Conservation (phyloP, 2,329 filamentous ascomycete species). For the Fusarium subglutinans region DNA sequence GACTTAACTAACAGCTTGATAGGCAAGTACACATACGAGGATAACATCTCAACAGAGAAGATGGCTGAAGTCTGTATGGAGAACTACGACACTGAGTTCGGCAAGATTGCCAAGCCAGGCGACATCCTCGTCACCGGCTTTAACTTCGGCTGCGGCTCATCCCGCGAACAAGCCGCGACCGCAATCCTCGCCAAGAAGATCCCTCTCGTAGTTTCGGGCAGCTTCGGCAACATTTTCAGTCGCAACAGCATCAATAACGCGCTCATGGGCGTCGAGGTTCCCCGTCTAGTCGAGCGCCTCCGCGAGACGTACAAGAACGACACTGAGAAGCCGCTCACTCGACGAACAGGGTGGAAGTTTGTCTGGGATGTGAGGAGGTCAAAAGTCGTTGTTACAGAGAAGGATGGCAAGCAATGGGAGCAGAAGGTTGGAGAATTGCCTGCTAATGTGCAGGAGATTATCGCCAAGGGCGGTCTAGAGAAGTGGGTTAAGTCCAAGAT, state of each 20-base stretch:
- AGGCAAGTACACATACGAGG: slow-evolving; percentile 89
- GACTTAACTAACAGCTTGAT: neutral
- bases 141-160: slow-evolving; percentile 88
- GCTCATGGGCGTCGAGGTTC: slow-evolving; percentile 76
- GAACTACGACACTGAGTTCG: slow-evolving; percentile 86
- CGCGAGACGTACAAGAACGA: slow-evolving; percentile 66
- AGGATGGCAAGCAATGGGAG: slow-evolving; percentile 74
- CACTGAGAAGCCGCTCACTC: slow-evolving; percentile 66
- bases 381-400: slow-evolving; percentile 76
- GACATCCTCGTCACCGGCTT: slow-evolving; percentile 88
- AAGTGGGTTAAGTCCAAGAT: slow-evolving; percentile 84
- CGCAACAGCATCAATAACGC: slow-evolving; percentile 85
- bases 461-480: slow-evolving; percentile 80
- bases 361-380: slow-evolving; percentile 82
- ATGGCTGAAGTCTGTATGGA: slow-evolving; percentile 95
- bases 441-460: slow-evolving; percentile 87
- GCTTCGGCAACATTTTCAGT: slow-evolving; percentile 85
- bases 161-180: slow-evolving; percentile 82
- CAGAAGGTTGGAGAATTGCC: slow-evolving; percentile 86
- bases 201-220: slow-evolving; percentile 80
- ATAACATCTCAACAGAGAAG: slow-evolving; percentile 76
- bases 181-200: slow-evolving; percentile 84
- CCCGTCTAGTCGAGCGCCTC: slow-evolving; percentile 70
- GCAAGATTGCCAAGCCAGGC: slow-evolving; percentile 67
- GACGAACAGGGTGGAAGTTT: slow-evolving; percentile 84